phyloP scores from a whole-genome alignment of 441 rosid genomes.

The Pelargonium myrrhifolium region DNA sequence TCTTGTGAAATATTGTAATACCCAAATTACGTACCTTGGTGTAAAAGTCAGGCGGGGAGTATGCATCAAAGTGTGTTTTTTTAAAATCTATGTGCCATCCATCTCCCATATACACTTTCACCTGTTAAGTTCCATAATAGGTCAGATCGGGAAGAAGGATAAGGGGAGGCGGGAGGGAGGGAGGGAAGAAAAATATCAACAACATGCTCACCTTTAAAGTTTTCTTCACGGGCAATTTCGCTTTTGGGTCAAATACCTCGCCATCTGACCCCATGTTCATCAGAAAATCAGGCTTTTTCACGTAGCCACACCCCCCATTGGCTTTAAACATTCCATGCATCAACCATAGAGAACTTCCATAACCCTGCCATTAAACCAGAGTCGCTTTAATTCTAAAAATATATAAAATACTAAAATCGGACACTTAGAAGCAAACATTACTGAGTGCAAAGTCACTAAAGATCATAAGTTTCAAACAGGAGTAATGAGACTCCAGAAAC shows the following conservation, averaged over 20 bases:
- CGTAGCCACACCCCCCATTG: constrained; percentile 61
- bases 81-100: constrained; percentile 70
- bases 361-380: constrained; percentile 33
- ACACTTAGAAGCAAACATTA: too few species aligned
- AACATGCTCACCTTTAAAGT: constrained; percentile 34
- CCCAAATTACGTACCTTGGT: constrained; percentile 38
- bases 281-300: constrained; percentile 56
- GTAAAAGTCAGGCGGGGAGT: constrained; percentile 69
- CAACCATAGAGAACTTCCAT: constrained; percentile 45
- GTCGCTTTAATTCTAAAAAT: too few species aligned
- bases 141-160: neutral
- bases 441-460: too few species aligned
- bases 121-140: constrained; percentile 29
- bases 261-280: constrained; percentile 23
- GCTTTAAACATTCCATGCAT: constrained; percentile 77
- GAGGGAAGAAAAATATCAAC: constrained; percentile 1
- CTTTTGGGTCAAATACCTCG: constrained; percentile 37
- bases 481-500: too few species aligned
- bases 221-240: constrained; percentile 23
- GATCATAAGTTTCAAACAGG: too few species aligned
- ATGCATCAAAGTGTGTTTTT: constrained; percentile 49
- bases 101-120: constrained; percentile 53
- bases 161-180: neutral
- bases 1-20: too few species aligned
- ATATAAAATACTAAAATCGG: too few species aligned